A percentile compares a stretch with the other conserved stretches of the same genome.
These are phyloP conservation scores for Fusarium euwallaceae DNA, from an alignment of 2,329 filamentous ascomycete species.

Conservation along the genomic window DNA sequence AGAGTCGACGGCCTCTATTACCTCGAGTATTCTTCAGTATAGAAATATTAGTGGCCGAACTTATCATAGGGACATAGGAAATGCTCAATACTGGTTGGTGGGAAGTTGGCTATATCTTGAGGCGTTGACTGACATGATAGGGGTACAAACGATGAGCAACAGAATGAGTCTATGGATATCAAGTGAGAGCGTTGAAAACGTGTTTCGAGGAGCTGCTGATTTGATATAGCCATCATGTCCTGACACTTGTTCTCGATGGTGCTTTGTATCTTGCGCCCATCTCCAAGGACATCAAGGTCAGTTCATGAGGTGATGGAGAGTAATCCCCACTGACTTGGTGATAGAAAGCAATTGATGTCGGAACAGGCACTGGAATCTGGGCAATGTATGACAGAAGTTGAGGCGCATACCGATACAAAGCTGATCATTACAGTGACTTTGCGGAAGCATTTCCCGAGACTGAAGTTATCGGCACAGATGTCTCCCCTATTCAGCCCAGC, in stretches of 20 bases:
- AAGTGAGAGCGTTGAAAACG: background rate
- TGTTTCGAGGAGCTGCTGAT: background rate
- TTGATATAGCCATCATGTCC: conserved; percentile 22
- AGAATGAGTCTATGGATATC: conserved; percentile 40
- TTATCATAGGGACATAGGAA: conserved; percentile 29
- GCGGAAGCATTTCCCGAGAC: conserved; percentile 22
- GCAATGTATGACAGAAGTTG: conserved; percentile 18
- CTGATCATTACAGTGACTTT: conserved; percentile 15
- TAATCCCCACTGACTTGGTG: fast-evolving
- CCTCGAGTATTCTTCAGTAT: conserved; percentile 32
- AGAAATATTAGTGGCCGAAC: conserved; percentile 30
- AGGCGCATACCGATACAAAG: fast-evolving
- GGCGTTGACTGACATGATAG: background rate
- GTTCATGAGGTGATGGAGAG: background rate
- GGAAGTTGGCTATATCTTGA: fast-evolving
- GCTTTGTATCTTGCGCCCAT: conserved; percentile 20
- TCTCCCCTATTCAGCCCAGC: conserved; percentile 32
- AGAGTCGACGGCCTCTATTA: conserved; percentile 25
- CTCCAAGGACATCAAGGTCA: conserved; percentile 17
- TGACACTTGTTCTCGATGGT: conserved; percentile 26
- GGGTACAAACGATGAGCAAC: conserved; percentile 33
- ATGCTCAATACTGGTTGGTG: conserved; percentile 34
- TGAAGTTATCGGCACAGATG: conserved; percentile 29
- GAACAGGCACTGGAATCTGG: conserved; percentile 37
- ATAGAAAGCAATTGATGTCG: conserved; percentile 29